Base-by-base conservation (phyloP, 23 red algal species). In the Gracilaria gracilis region DNA sequence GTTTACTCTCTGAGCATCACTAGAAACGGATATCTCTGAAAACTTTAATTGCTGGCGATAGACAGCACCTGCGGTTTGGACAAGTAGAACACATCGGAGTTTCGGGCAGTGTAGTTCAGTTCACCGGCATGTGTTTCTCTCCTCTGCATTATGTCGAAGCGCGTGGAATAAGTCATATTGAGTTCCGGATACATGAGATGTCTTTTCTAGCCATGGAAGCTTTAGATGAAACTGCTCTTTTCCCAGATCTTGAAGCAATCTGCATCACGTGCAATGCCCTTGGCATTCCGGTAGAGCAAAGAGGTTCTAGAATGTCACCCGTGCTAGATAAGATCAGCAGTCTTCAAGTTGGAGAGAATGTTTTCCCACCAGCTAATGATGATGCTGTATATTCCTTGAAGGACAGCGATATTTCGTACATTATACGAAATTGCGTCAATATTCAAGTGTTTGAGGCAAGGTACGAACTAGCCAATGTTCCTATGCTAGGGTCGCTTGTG, bases 201-300 rank as follows among this genome's bases (percentile, higher is more conserved):
- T 70, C 65, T 39, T 70, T 70, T 70, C 4, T 24, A 70, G 65
- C 65, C 17, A 35, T 70, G 13, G 65, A 70, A 19, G 65, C 35
- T 6, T 70, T 70, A 15, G 65, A 70, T 36, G 65, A 70, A 35
- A 70, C 65, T 4, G n/a, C 65, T 70, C 29, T 70, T 13, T 70
- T 70, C 29, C 65, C 65, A 2, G 35, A 70, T 70, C 65, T 70
- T 70, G 65, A 70, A 39, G 6, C 65, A 37, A 28, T 70, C 14
- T 70, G 65, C 29, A 35, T 70, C 34, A 70, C 32, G 14, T 70
- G 65, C 35, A 70, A 70, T 70, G 20, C 9, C 19, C 35, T 70
- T 14, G 12, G 1, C 12, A 19, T 35, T 35, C 29, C 65, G n/a
- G 35, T 2, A 39, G 35, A 70, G 35, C 65, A 19, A 17, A 35